Evolutionary conservation across 148 eudicot species (phyloP), one percentile per base, ranked within the genome.

Genomic region (Drosera capensis): DNA sequence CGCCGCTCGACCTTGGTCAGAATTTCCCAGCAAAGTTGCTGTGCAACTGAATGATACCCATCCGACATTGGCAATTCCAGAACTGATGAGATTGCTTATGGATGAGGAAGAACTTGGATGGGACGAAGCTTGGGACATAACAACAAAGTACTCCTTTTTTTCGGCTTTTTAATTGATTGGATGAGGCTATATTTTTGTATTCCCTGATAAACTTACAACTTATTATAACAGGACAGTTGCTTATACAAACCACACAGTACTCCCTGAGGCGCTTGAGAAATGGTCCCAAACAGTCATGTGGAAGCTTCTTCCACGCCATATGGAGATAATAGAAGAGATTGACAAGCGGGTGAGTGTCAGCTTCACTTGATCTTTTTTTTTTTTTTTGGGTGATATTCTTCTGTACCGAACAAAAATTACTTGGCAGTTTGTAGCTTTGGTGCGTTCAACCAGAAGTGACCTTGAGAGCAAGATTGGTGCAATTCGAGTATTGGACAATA

Each of bases 291-390:
- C 72, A 30, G 94, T 85, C 16, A 81, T 92, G 99, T 71, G 85
- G 80, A 92, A 92, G 72, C 99, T 92, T 69, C 99, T 92, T 45
- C 99, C 99, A 16, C 95, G 99, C 44, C 99, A 85, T 60, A 85
- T 85, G 94, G 95, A 92, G 69, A 81, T 92, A 56, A 85, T 85
- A 59, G 59, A 78, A 56, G 99, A 90, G 70, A 85, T 90, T 15
- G 99, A 90, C 68, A 90, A 64, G 53, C 58, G 99, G 77, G 99
- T 90, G 55, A 15, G 59, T n/a, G n/a, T n/a, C n/a, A n/a, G n/a
- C n/a, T n/a, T n/a, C n/a, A n/a, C n/a, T 55, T 15, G 39, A 14
- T 9, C 30, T 25, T 37, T 20, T 29, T 34, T 25, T 48, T 25
- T 40, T 43, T 25, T 8, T 38, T 25, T 35, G 3, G n/a, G 5